Evolutionary conservation across 495 filamentous ascomycete genomes (phyloP), one percentile per base, ranked within the genome.

Genomic region (Aspergillus cavernicola): DNA sequence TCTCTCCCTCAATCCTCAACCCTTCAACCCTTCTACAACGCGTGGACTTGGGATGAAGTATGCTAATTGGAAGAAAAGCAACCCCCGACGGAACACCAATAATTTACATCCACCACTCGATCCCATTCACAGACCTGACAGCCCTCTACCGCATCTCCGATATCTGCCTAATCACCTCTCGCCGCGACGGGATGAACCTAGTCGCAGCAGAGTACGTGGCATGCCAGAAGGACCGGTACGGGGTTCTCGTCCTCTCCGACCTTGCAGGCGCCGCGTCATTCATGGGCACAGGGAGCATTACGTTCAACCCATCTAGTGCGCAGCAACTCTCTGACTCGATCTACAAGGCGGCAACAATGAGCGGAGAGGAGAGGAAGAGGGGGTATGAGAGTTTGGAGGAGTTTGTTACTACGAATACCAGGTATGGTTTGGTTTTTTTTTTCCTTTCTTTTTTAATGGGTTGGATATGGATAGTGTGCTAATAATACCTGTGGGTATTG

Each of bases 181-280:
- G 87, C 1, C 80, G 92, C n/a, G 92, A 96, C 62, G 92, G 92
- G 52, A 96, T 97, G 92, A 97, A 97, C 64, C 81, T 96, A 9
- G 92, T 97, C 20, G 90, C 88, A 19, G 96, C 91, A 70, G 92
- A 97, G 68, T 97, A 96, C 69, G 90, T 96, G 42, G 92, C 92
- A 2, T 90, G 86, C 28, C 92, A 96, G 62, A 74, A 86, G 53
- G 79, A 91, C 56, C 80, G 85, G 9, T 86, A 95, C 61, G 92
- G 92, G 6, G 86, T 89, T 4, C 86, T 97, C 78, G 88, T 96
- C 19, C 79, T 97, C 9, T 96, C 90, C 41, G 92, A 96, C 63
- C 95, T 96, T 62, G 87, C 91, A 0, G 92, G 92, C 2, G 90
- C 92, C 0, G 89, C 92, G 0, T 85, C 92, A 48, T 90, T 86